phyloP scores from a whole-genome alignment of 805 yeast species.

The Kodamaea hsintzibuensis region DNA sequence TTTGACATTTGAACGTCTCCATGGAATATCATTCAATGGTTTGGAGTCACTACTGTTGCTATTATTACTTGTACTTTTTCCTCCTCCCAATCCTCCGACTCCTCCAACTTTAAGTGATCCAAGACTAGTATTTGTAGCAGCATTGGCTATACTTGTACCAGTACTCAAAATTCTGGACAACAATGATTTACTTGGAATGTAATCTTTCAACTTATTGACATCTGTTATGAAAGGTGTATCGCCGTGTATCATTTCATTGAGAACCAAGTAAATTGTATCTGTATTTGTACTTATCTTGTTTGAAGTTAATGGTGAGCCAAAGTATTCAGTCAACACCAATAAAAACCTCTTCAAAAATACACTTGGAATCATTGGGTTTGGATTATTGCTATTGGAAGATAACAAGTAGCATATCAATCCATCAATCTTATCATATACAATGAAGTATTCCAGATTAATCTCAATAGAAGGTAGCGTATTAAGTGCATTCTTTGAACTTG shows the following conservation, averaged over 20 bases:
- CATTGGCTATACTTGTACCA: conserved; percentile 29
- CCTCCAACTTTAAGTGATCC: neutral
- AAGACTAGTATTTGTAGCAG: conserved; percentile 18
- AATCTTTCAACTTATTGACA: conserved; percentile 63
- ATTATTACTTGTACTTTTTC: neutral
- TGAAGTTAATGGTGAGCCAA: conserved; percentile 54
- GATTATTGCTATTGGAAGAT: conserved; percentile 18
- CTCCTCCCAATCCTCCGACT: too few relatives aligned
- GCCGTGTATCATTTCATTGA: conserved; percentile 77
- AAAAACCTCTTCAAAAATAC: conserved; percentile 53
- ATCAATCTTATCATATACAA: conserved; percentile 23
- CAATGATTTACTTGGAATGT: conserved; percentile 65
- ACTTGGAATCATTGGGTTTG: conserved; percentile 56
- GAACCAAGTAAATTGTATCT: conserved; percentile 67
- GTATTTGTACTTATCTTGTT: conserved; percentile 65
- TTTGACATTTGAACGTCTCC: conserved; percentile 75
- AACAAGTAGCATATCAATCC: conserved; percentile 30
- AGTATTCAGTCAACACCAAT: conserved; percentile 56
- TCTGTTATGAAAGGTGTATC: conserved; percentile 77
- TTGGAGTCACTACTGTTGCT: conserved; percentile 6
- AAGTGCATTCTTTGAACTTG: neutral
- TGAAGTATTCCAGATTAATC: conserved; percentile 30
- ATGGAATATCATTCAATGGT: conserved; percentile 49
- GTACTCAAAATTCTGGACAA: conserved; percentile 51
- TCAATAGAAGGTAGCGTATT: conserved; percentile 24